Evolutionary conservation across 192 early-diverging fungal species (phyloP), one percentile per base, ranked within the genome.

Genomic region (Linnemannia hyalina): DNA sequence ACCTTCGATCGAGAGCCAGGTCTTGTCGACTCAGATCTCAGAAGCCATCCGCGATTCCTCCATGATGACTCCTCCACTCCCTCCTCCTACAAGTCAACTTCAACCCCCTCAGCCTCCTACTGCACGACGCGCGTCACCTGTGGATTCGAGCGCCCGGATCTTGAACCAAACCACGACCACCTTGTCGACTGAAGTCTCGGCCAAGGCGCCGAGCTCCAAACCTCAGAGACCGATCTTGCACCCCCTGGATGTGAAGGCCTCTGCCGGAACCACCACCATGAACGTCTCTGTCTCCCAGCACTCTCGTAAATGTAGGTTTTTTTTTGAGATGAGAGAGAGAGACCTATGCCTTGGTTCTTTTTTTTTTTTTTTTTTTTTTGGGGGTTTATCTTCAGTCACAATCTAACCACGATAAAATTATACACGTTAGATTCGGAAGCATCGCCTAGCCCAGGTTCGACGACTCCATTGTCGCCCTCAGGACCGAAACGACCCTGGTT

Each of bases 401-500:
- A 26, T 57, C 7, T 57, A 52, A 18, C 5, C 23, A 2, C n/a
- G 9, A 65, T 35, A 2, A 10, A 3, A 32, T 0, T 65, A 32
- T 65, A 32, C 23, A 74, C 22, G n/a, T 6, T 68, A 85, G 83
- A 42, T 41, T 80, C 83, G 2, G 84, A 86, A 11, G 80, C 79
- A 2, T 11, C 74, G 13, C 6, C 74, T 1, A 77, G 65, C 36
- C 26, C 44, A 0, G 63, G 20, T 11, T 35, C 79, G 0, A 6
- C 63, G 1, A 69, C 65, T 8, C 76, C 75, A 11, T 3, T 81
- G 40, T 81, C 79, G 2, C 79, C 84, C 13, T 60, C 32, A 41
- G 77, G 74, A 22, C 84, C 84, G 2, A 86, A 86, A 29, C 55
- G 84, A 47, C 80, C 84, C 3, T 86, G 84, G 84, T 86, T 86